These are phyloP conservation scores for Arachis monticola DNA, from an alignment of 331 rosid species.

Conservation along the genomic window DNA sequence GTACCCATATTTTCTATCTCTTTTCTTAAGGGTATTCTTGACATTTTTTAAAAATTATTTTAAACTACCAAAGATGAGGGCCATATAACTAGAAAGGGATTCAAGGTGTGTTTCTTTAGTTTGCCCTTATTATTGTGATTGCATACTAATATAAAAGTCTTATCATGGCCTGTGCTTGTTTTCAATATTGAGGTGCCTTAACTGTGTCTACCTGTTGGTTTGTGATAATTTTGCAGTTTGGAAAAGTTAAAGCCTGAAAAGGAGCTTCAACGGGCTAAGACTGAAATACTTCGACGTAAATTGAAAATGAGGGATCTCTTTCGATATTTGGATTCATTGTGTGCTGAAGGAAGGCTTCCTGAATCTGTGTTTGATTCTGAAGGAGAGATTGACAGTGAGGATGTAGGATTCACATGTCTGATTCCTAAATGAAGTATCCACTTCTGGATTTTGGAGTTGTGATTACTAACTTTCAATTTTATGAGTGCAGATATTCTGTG, in stretches of 20 bases:
- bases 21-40: no score
- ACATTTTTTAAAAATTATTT: no score
- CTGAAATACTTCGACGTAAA: slow-evolving; percentile 83
- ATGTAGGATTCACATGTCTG: slow-evolving; percentile 70
- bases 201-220: slow-evolving; percentile 39
- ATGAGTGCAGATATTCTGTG: slow-evolving; percentile 89
- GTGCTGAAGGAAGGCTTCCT: slow-evolving; percentile 87
- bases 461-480: slow-evolving; percentile 37
- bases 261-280: slow-evolving; percentile 93
- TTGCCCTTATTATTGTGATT: not conserved
- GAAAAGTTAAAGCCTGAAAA: slow-evolving; percentile 95
- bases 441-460: slow-evolving; percentile 16
- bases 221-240: slow-evolving; percentile 64
- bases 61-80: no score
- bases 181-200: slow-evolving; percentile 17
- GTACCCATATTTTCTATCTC: no score
- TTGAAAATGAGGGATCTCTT: slow-evolving; percentile 92
- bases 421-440: slow-evolving; percentile 29
- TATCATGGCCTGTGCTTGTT: slow-evolving; percentile 24
- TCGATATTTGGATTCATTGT: slow-evolving; percentile 76
- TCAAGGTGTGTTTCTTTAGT: no score
- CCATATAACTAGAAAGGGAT: no score
- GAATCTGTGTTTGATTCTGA: slow-evolving; percentile 86
- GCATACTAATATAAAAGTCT: slow-evolving; percentile 1
- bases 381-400: slow-evolving; percentile 97